Conservation (phyloP, 106 monocot genomes). For the Dioscorea dumetorum region DNA sequence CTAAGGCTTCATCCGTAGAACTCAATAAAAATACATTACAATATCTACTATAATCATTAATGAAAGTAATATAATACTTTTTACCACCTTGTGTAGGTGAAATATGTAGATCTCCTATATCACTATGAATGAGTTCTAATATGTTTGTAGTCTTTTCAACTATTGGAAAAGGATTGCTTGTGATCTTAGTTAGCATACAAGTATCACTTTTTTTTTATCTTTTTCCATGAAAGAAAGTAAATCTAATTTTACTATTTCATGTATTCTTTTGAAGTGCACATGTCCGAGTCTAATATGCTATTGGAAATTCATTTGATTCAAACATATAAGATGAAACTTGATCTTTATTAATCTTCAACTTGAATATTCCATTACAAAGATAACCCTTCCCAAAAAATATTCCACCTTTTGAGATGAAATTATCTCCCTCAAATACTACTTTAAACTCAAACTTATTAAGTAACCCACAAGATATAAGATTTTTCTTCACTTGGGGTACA, state of each 20-base stretch:
- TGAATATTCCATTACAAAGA: background rate
- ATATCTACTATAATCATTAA: background rate
- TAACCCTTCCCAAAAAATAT: background rate
- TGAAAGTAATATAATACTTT: background rate
- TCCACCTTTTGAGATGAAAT: background rate
- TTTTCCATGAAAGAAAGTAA: background rate
- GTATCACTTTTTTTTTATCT: background rate
- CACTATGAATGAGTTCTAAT: too few relatives aligned
- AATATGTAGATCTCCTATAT: background rate
- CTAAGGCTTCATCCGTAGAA: background rate
- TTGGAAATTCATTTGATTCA: background rate
- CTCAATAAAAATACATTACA: background rate
- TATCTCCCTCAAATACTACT: too few relatives aligned
- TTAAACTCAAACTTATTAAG: too few relatives aligned
- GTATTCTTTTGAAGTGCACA: background rate
- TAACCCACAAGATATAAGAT: too few relatives aligned
- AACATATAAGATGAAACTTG: background rate
- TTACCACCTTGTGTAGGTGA: background rate
- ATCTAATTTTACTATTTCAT: background rate
- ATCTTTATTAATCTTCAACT: background rate
- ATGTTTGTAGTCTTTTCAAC: background rate
- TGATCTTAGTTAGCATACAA: background rate
- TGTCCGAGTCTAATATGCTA: background rate
- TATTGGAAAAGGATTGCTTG: background rate
- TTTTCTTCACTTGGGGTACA: too few relatives aligned